Evolutionary conservation across 345 rosid genomes (phyloP), one percentile per base, ranked within the genome.

Genomic region (Pelargonium nanum): DNA sequence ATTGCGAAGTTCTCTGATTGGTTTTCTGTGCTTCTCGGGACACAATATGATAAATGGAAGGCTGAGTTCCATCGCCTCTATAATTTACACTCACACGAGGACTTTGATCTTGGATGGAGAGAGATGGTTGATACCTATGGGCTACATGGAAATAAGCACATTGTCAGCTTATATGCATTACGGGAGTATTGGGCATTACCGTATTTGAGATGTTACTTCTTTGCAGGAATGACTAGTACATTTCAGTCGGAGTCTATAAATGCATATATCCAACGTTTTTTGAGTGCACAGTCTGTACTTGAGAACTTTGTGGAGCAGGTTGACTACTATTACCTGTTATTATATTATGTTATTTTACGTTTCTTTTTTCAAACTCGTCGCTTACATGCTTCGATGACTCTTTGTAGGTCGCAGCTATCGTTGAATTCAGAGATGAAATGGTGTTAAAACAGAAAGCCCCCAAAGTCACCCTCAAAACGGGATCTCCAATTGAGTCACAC

Each of bases 401-500:
- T 61, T 26, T 70, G 26, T 54, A 85, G 85, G 81, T 78, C 19
- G 78, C 75, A 74, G 79, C 76, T 61, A 48, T 77, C 57, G 74
- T 72, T 66, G 76, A 74, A 52, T 62, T 55, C 8, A 63, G 66
- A 62, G 75, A 77, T 48, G 62, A 53, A 24, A 55, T 74, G 45
- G 81, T 75, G 65, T 28, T 67, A 17, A 79, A 72, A 69, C 75
- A 72, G 56, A 78, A 77, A 62, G 21, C 64, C 50, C 76, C 65
- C 26, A 77, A 76, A 60, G 65, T 79, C 67, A 52, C 65, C 69
- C 80, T 75, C 34, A 77, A 78, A 79, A 82, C 80, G 16, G 84
- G 84, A 26, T 82, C 85, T 23, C 91, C 91, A 5, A 77, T 82
- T 56, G 91, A 85, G 72, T 73, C 81, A 17, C 85, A 82, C 61